Base-by-base conservation (phyloP, 768 basidiomycete species). In the Pisolithus sp. region DNA sequence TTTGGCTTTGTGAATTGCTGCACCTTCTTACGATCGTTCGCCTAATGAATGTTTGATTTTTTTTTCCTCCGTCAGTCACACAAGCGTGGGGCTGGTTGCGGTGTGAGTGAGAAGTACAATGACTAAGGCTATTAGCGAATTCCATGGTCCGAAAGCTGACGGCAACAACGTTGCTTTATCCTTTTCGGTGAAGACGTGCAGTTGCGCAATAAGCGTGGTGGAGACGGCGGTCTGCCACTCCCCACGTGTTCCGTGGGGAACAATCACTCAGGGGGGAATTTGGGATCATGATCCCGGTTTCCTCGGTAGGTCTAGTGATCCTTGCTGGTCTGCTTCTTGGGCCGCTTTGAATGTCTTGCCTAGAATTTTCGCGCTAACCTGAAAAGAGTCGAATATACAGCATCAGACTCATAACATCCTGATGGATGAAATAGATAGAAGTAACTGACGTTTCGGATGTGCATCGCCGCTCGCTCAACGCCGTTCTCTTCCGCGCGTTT, bases 351-450 rank as follows among this genome's bases (percentile, higher is more conserved):
- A 65, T 57, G 73, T 75, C 66, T 82, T 74, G 9, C 83, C 83
- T 42, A 89, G 65, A 53, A 90, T 85, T 68, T 88, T 91, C 54
- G 88, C 88, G 65, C 86, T 80, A 55, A 92, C 83, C 89, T 90
- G 61, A 53, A 34, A 56, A 56, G 59, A 55, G 54, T 34, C 57
- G 39, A 49, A 37, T 23, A 57, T 23, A 39, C 26, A 26, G 26
- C 47, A 53, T 52, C 51, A 44, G 23, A 13, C 12, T 34, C 34
- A 13, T 34, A 15, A 50, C 57, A 43, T 50, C 34, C 53, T 56
- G 59, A 57, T 58, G 55, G 57, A 31, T 53, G 34, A 56, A 53
- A 51, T 44, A 43, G 53, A 51, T 44, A 43, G 37, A 44, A 28
- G 53, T 53, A 64, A 66, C 74, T 48, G 61, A 90, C 91, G 68